Evolutionary conservation across 306 rosid species (phyloP), one percentile per base, ranked within the genome.

Genomic region (Astragalus membranaceus): DNA sequence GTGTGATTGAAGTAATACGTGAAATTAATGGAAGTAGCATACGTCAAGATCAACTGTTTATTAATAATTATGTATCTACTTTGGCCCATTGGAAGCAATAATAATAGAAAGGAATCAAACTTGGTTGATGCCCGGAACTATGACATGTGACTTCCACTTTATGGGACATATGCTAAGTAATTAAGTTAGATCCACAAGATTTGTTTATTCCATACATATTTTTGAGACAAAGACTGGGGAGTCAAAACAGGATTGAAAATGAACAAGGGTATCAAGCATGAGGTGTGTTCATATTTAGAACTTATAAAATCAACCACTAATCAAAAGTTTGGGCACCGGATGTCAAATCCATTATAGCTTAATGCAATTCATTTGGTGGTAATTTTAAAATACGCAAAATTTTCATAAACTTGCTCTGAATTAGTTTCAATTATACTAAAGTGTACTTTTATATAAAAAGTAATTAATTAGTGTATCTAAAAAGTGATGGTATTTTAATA

Each of bases 91-190:
- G 36, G 17, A 54, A 62, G 72, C 71, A n/a, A n/a, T n/a, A 62
- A 52, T 39, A 43, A 70, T 76, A 44, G 52, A 39, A 64, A 36
- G 75, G 75, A 70, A 75, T 75, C 23, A 47, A 48, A 70, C 61
- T 66, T 63, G 80, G 14, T 29, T 50, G 33, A 49, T 20, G 37
- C 48, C 42, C 14, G 16, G 12, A 52, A 43, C 55, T 67, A 8
- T 64, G 58, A 66, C 85, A 76, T 64, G 72, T 81, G 81, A 63
- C 79, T 66, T 76, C 58, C 68, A 79, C 76, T 79, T 74, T 68
- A 68, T 53, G 64, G 79, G 58, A 79, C 69, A 69, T 49, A 65
- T 74, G 79, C 79, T 58, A 39, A 52, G 37, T 79, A 47, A 66
- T 66, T 52, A 67, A 58, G 64, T 48, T 72, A 50, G 75, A 72